Conservation (phyloP, 139 green algal species). For the Coelastrella sp. region DNA sequence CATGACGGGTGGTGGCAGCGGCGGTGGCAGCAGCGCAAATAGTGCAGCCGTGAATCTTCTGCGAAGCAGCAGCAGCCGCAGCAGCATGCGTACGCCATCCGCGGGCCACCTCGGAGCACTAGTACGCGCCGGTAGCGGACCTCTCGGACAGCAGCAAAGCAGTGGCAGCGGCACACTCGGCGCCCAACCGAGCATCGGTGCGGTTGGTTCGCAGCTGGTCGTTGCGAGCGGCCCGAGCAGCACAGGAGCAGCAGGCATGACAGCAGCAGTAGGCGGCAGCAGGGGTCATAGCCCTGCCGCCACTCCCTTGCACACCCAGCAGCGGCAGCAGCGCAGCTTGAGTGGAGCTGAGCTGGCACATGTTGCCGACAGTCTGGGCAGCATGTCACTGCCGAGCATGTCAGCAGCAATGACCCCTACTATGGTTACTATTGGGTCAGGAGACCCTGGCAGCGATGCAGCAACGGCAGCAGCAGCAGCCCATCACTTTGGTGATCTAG, state of each 20-base stretch:
- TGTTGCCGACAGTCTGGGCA: constrained; percentile 33
- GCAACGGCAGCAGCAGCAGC: constrained; percentile 26
- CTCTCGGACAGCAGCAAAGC: constrained; percentile 12
- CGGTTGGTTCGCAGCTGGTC: constrained; percentile 5
- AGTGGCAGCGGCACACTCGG: neutral
- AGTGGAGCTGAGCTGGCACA: constrained; percentile 1
- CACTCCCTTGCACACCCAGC: neutral
- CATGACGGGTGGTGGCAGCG: constrained; percentile 18
- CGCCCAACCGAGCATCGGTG: neutral
- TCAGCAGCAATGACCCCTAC: neutral
- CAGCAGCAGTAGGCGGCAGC: constrained; percentile 6
- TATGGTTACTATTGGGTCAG: neutral
- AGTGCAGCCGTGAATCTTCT: neutral
- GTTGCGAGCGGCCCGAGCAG: neutral
- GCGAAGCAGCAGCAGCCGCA: constrained; percentile 43
- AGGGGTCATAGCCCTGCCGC: constrained; percentile 13
- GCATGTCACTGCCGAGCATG: constrained; percentile 18
- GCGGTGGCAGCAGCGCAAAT: neutral
- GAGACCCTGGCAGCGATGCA: neutral
- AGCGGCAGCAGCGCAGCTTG: neutral
- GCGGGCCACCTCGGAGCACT: constrained; percentile 21
- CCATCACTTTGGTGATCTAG: neutral
- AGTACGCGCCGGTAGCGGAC: neutral
- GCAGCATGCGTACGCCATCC: constrained; percentile 26
- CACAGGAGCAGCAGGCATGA: neutral